Base-by-base conservation (phyloP, 371 early-diverging fungal genomes). In the Haplosporangium sp. region DNA sequence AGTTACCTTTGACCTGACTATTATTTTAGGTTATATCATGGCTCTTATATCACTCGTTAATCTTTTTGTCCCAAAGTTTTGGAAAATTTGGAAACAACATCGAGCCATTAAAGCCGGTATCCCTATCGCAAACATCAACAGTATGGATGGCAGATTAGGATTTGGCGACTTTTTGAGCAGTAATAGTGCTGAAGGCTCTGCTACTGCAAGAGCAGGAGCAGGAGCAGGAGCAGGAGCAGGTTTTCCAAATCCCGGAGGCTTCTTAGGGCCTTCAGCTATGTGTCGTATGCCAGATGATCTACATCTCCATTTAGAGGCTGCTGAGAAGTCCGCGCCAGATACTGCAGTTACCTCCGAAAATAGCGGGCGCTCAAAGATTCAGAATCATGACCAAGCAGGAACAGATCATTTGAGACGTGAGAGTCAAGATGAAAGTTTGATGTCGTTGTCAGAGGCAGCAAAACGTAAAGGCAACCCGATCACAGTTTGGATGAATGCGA, bases 1-100 rank as follows among this genome's bases (percentile, higher is more conserved):
- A 0, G 72, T 69, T 1, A 59, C 67, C 8, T 68, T 71, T 15
- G 71, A 77, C 11, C 55, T 77, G 13, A 53, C 55, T 2, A 19
- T 65, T 17, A 48, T n/a, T 2, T 55, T 58, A 0, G 50, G 42
- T 1, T 61, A 52, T 39, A 60, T 68, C 20, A 50, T 56, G 1
- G 58, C 61, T 0, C 19, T 55, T 2, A 13, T 71, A 7, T 39
- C 72, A 8, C 62, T 77, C 2, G 0, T 52, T 4, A 50, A 65
- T 17, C 65, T 77, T 2, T 77, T 77, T 47, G 15, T 42, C 1
- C 77, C 72, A 13, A 77, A 77, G 11, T 65, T 77, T 39, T 64
- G 55, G 61, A 20, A 11, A 1, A 59, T 72, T 15, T 61, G 56
- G 61, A 69, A 47, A 27, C 27, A 27, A 27, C 27, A 27, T 27